Conservation (phyloP, 2,329 filamentous ascomycete genomes). For the Aureobasidium sp. region DNA sequence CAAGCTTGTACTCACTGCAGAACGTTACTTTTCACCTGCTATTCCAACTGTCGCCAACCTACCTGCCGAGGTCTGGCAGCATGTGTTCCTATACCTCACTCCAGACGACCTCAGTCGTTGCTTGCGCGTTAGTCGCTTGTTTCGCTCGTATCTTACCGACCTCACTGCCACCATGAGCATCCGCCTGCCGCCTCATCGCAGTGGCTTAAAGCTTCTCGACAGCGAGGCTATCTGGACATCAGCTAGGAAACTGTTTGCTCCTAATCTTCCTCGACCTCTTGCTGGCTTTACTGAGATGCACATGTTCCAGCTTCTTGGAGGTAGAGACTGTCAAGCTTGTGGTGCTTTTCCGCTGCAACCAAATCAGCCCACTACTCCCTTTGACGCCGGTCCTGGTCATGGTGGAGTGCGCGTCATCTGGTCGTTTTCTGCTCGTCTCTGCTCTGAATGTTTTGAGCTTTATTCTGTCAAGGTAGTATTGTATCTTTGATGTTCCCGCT, state of each 20-base stretch:
- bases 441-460: constrained; percentile 56
- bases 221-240: constrained; percentile 64
- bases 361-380: constrained; percentile 32
- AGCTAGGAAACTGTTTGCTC: constrained; percentile 59
- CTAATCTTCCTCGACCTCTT: constrained; percentile 62
- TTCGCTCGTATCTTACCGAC: constrained; percentile 25
- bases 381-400: constrained; percentile 55
- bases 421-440: constrained; percentile 61
- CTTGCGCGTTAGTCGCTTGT: constrained; percentile 25
- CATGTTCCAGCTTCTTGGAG: constrained; percentile 67
- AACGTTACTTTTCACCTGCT: constrained; percentile 9
- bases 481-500: constrained; percentile 1
- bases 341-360: constrained; percentile 31
- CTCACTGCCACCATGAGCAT: constrained; percentile 15
- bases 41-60: not conserved
- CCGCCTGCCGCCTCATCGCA: not conserved
- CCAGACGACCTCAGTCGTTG: constrained; percentile 28
- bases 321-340: constrained; percentile 62
- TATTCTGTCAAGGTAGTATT: constrained; percentile 56
- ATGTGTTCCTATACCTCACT: constrained; percentile 26
- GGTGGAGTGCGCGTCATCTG: constrained; percentile 59
- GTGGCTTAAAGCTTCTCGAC: constrained; percentile 34
- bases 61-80: constrained; percentile 22
- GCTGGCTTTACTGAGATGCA: constrained; percentile 59
- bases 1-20: constrained; percentile 5